Evolutionary conservation across 352 stramenopile species (phyloP).

Genomic region (Phytopythium chamaehyphon): DNA sequence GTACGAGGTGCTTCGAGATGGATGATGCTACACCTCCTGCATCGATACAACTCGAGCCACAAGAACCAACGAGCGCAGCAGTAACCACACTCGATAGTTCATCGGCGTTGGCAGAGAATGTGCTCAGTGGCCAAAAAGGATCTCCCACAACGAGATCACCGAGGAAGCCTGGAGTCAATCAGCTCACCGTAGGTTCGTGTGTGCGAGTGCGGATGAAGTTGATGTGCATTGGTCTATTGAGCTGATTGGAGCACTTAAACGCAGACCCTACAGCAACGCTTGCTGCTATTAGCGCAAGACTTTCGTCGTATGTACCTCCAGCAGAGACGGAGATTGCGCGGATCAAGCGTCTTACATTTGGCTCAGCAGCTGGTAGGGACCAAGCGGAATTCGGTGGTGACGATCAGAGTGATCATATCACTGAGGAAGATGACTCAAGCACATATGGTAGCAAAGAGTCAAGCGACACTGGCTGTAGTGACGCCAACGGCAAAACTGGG

Average conservation of each 20-base stretch:
- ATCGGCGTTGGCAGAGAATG: no score
- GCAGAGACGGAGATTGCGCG: constrained; percentile 69
- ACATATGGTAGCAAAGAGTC: background rate
- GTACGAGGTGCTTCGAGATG: no score
- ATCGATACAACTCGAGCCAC: no score
- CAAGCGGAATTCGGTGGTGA: background rate
- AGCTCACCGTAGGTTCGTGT: constrained; percentile 34
- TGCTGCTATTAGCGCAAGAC: constrained; percentile 56
- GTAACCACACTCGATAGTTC: no score
- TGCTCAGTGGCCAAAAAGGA: background rate
- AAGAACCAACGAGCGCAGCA: no score
- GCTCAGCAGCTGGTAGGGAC: constrained; percentile 1
- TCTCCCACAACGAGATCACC: constrained; percentile 2
- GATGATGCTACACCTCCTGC: no score
- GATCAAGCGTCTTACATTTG: constrained; percentile 37
- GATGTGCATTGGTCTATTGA: background rate
- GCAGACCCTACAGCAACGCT: constrained; percentile 38
- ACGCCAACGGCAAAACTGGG: background rate
- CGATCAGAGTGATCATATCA: background rate
- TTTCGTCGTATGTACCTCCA: constrained; percentile 44
- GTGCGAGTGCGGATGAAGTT: background rate
- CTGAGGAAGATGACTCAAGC: background rate
- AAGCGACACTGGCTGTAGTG: background rate
- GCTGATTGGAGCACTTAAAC: background rate
- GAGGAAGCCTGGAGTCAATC: constrained; percentile 22